phyloP scores from a whole-genome alignment of 495 filamentous ascomycete species.

The Corynascus novoguineensis region DNA sequence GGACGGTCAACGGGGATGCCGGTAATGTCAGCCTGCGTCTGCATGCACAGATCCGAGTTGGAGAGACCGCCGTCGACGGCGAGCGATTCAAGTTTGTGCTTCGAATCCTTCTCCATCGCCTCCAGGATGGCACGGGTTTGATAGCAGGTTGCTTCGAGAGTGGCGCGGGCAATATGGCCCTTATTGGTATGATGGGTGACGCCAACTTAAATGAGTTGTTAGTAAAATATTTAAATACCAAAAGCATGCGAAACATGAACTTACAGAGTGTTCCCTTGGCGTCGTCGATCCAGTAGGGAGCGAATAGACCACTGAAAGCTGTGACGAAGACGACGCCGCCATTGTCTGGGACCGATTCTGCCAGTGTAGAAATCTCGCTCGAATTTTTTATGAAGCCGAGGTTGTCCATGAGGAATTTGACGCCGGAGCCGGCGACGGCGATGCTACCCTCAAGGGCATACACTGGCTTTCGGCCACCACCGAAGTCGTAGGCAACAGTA shows the following conservation, averaged over 20 bases:
- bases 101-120: conserved; percentile 90
- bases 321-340: conserved; percentile 94
- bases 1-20: conserved; percentile 84
- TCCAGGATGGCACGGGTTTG: conserved; percentile 93
- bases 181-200: conserved; percentile 87
- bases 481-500: conserved; percentile 85
- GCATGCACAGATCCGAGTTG: conserved; percentile 92
- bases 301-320: conserved; percentile 92
- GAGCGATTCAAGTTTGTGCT: conserved; percentile 66
- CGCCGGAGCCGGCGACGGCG: conserved; percentile 82
- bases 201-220: conserved; percentile 51
- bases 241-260: conserved; percentile 23
- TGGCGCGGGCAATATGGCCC: conserved; percentile 89
- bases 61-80: conserved; percentile 94
- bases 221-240: conserved; percentile 5
- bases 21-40: conserved; percentile 89
- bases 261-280: conserved; percentile 84
- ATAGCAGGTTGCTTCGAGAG: conserved; percentile 90
- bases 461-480: conserved; percentile 62
- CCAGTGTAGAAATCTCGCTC: conserved; percentile 74
- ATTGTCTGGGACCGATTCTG: conserved; percentile 76
- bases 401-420: conserved; percentile 90
- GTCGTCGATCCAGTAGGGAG: conserved; percentile 98
- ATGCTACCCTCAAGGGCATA: conserved; percentile 93
- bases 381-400: conserved; percentile 75